Evolutionary conservation across 257 asterid genomes (phyloP), one percentile per base, ranked within the genome.

Genomic region (Primulina tabacum): DNA sequence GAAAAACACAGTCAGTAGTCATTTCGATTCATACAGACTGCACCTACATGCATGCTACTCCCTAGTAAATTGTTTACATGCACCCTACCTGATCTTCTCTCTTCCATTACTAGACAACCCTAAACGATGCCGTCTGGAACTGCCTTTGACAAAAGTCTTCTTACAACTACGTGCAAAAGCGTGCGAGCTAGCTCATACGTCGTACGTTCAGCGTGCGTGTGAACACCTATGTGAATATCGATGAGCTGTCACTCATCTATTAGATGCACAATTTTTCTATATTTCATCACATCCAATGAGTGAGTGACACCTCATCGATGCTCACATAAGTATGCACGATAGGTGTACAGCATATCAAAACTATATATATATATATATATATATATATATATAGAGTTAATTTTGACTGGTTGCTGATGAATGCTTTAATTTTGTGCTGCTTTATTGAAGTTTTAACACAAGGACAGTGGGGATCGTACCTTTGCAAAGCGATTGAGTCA

Each of bases 121-220:
- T 60, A 85, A 83, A 85, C 89, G 85, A 74, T 74, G 88, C 82
- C 86, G 83, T 85, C 74, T 78, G 52, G 71, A 57, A 56, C 73
- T 43, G 76, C 68, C 67, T 73, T 26, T 40, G 68, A 35, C 68
- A 63, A 63, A 63, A 24, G 52, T 18, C 67, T 14, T 65, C 69
- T 38, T 65, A 65, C 58, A 65, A 18, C 43, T 34, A 64, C 56
- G 56, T 47, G 16, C 56, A 5, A 50, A 50, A 50, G 21, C 57
- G 57, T 50, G 57, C 57, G 57, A 50, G 18, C 55, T 47, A 47
- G 1, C 55, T 47, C 4, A 12, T 12, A 12, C 7, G 18, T 47
- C 55, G 59, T 5, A 61, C 71, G 64, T 66, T 55, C 61, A 28
- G 30, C 30, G n/a, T n/a, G n/a, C n/a, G n/a, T n/a, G n/a, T n/a